Percentiles rank a stretch among this genome's conserved stretches.
Evolutionary conservation across 768 basidiomycete genomes (phyloP).

Genomic region (Cystobasidiopsis lactophilus): DNA sequence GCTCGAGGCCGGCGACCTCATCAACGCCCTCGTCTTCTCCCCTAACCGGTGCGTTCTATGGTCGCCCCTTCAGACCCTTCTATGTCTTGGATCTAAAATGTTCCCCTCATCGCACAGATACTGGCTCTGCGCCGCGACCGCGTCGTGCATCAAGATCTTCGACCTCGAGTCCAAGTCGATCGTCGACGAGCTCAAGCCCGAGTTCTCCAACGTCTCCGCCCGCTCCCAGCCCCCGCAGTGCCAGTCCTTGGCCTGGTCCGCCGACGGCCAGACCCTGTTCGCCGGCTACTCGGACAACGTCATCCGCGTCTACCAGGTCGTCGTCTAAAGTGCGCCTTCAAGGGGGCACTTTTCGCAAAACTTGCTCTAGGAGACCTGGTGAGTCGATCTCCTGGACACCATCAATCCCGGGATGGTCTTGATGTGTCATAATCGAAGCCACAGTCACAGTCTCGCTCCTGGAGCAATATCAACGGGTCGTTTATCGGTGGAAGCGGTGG

Average conservation of each 20-base stretch:
- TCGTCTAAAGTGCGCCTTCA: too few relatives aligned
- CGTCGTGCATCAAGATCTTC: constrained; percentile 95
- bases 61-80: not conserved
- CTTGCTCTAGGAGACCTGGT: too few relatives aligned
- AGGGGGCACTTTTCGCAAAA: too few relatives aligned
- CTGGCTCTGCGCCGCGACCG: constrained; percentile 98
- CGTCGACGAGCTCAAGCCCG: constrained; percentile 95
- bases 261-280: constrained; percentile 91
- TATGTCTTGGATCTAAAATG: not conserved
- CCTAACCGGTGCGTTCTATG: constrained; percentile 45
- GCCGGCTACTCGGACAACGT: constrained; percentile 33
- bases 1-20: constrained; percentile 89
- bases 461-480: too few relatives aligned
- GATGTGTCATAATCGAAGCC: too few relatives aligned
- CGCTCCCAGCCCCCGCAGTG: constrained; percentile 51
- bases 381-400: too few relatives aligned
- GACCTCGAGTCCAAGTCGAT: constrained; percentile 99
- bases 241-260: constrained; percentile 93
- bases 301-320: too few relatives aligned
- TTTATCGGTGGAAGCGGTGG: too few relatives aligned
- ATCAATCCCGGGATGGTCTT: too few relatives aligned
- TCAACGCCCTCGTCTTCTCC: constrained; percentile 98
- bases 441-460: too few relatives aligned
- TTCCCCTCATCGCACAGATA: too few relatives aligned
- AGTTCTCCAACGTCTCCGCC: constrained; percentile 54